Conservation (phyloP, 768 basidiomycete genomes). For the Suillus bovinus region DNA sequence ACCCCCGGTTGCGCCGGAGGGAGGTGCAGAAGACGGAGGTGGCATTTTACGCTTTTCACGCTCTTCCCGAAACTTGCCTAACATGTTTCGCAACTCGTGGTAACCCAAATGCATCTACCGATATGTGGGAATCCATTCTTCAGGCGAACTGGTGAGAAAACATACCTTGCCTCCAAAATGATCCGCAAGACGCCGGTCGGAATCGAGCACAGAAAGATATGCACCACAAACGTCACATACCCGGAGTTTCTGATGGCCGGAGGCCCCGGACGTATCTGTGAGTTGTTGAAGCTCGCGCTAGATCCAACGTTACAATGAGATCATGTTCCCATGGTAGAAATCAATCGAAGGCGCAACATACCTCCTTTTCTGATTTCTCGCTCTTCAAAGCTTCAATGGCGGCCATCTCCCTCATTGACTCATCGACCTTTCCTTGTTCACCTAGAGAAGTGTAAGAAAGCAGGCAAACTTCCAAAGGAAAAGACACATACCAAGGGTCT, state of each 20-base stretch:
- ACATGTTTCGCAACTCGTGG: constrained; percentile 95
- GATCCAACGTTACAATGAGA: constrained; percentile 6
- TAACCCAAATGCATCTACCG: constrained; percentile 97
- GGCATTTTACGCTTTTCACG: constrained; percentile 77
- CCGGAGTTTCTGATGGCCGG: constrained; percentile 98
- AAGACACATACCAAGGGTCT: constrained; percentile 69
- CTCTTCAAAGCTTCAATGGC: constrained; percentile 97
- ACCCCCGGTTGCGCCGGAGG: constrained; percentile 38
- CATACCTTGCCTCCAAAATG: constrained; percentile 99
- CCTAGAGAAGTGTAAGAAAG: constrained; percentile 45
- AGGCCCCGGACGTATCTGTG: constrained; percentile 97
- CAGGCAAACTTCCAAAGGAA: constrained; percentile 15
- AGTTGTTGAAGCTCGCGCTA: constrained; percentile 93
- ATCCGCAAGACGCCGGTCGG: constrained; percentile 97
- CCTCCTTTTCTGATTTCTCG: constrained; percentile 96
- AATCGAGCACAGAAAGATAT: constrained; percentile 97
- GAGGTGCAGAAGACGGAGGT: constrained; percentile 43
- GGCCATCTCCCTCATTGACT: constrained; percentile 96
- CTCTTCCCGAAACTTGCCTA: constrained; percentile 87
- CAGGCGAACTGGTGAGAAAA: constrained; percentile 20
- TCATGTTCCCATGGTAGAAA: constrained; percentile 12
- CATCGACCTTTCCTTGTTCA: constrained; percentile 98
- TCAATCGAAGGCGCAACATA: constrained; percentile 27
- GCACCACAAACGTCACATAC: constrained; percentile 99
- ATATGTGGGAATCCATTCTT: constrained; percentile 31